phyloP scores from a whole-genome alignment of 2,329 filamentous ascomycete species.

The Trematosphaeria pertusa region DNA sequence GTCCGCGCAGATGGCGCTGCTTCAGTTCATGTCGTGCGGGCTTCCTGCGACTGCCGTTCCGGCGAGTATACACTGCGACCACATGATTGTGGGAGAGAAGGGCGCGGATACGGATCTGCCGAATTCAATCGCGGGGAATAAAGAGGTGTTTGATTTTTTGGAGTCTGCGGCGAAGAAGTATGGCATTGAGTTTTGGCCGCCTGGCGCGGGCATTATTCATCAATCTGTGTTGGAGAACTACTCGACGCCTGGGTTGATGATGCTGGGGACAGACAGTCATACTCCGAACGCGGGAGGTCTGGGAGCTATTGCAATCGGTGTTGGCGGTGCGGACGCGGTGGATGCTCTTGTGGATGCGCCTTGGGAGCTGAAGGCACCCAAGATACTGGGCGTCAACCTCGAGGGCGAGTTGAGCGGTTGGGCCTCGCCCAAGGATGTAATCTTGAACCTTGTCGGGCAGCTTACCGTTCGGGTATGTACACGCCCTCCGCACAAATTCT shows the following conservation, averaged over 20 bases:
- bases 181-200: conserved; percentile 54
- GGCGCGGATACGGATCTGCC: conserved; percentile 87
- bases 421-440: conserved; percentile 95
- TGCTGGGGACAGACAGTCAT: conserved; percentile 97
- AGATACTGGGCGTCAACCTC: conserved; percentile 83
- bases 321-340: conserved; percentile 95
- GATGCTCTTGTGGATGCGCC: conserved; percentile 95
- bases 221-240: conserved; percentile 99
- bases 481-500: neutral
- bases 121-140: conserved; percentile 86
- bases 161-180: conserved; percentile 74
- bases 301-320: conserved; percentile 92
- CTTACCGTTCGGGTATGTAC: conserved; percentile 75
- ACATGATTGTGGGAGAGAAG: conserved; percentile 95
- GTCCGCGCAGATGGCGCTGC: conserved; percentile 94
- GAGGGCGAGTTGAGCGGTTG: conserved; percentile 86
- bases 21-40: conserved; percentile 98
- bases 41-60: conserved; percentile 89
- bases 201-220: conserved; percentile 66
- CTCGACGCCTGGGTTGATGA: conserved; percentile 95
- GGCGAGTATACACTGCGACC: conserved; percentile 97
- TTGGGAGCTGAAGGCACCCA: conserved; percentile 96
- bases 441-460: conserved; percentile 85
- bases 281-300: conserved; percentile 97
- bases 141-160: conserved; percentile 96